Base-by-base conservation (phyloP, 2,329 filamentous ascomycete genomes). In the Epichloe uncinata region DNA sequence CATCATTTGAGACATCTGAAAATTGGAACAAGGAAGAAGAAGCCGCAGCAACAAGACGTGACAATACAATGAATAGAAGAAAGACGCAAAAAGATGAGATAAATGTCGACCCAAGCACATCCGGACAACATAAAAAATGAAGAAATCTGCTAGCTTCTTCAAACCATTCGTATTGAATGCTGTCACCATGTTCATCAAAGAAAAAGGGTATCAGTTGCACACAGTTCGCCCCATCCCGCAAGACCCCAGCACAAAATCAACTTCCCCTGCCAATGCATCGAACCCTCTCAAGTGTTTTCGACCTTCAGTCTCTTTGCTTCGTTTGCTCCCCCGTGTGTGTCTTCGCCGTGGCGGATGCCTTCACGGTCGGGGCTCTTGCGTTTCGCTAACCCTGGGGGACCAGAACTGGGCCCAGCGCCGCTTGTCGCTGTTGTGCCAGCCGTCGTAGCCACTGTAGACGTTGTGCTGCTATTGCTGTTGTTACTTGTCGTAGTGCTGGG, bases 311-410 rank as follows among this genome's bases (percentile, higher is more conserved):
- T 67, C 62, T 80, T 81, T 8, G 73, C 57, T 26, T 79, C 76
- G n/a, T 63, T 66, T 16, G 63, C 62, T 38, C 60, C 56, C 56
- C 74, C 73, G 3, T 67, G 61, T 3, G 11, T 26, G 35, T 65
- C 60, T 26, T 76, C 73, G 8, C 63, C 61, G 2, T 66, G 61
- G 2, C 66, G 66, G n/a, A 61, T 64, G 11, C 61, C 63, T 46
- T 66, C 69, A 36, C 69, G 66, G 8, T 80, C 77, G 1, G 75
- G 75, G 52, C 75, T 80, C 64, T 80, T 81, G 53, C 77, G 67
- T 62, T 80, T 80, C n/a, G 66, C 61, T 0, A 66, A 12, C 48
- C 49, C 42, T 30, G 35, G 5, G 5, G 45, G 42, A 48, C 53
- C 42, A 15, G 45, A 33, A 34, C n/a, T 34, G 5, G 58, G 53